These are phyloP conservation scores for Cystofilobasidium ferigula DNA, from an alignment of 768 basidiomycete species.

Conservation along the genomic window DNA sequence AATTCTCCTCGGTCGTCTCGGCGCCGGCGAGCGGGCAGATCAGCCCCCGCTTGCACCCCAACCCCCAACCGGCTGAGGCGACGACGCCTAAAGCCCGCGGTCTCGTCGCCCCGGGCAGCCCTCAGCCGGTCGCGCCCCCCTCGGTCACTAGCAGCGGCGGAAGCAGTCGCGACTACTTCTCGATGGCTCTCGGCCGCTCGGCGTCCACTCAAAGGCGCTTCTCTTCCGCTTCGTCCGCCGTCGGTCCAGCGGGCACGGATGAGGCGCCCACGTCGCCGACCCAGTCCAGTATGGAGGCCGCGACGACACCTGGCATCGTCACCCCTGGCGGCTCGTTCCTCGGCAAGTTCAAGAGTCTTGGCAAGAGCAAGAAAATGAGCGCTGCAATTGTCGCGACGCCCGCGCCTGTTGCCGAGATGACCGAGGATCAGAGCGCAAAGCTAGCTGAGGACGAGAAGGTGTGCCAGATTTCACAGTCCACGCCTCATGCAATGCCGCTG, in stretches of 20 bases:
- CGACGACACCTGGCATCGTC: background rate
- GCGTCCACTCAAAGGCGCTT: background rate
- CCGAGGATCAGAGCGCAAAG: conserved; percentile 32
- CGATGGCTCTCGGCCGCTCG: background rate
- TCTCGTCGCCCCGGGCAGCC: background rate
- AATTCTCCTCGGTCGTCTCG: background rate
- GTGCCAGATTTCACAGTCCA: background rate
- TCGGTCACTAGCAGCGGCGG: background rate
- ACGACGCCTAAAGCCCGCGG: background rate
- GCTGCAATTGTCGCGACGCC: conserved; percentile 34
- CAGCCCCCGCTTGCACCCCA: background rate
- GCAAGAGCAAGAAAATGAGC: conserved; percentile 46
- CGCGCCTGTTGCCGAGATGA: conserved; percentile 29
- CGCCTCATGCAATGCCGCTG: background rate
- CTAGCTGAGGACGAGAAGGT: conserved; percentile 14
- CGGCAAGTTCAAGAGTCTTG: conserved; percentile 66
- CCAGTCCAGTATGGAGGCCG: background rate
- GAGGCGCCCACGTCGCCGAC: background rate
- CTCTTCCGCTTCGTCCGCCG: background rate
- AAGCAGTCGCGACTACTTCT: conserved; percentile 1
- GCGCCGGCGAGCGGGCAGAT: background rate
- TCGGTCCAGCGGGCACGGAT: background rate
- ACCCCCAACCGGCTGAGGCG: background rate
- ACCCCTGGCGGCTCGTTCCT: conserved; percentile 51
- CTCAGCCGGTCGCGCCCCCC: background rate